These are phyloP conservation scores for Oryza glumipatula DNA, from an alignment of 176 grass and related monocot species.

Conservation along the genomic window DNA sequence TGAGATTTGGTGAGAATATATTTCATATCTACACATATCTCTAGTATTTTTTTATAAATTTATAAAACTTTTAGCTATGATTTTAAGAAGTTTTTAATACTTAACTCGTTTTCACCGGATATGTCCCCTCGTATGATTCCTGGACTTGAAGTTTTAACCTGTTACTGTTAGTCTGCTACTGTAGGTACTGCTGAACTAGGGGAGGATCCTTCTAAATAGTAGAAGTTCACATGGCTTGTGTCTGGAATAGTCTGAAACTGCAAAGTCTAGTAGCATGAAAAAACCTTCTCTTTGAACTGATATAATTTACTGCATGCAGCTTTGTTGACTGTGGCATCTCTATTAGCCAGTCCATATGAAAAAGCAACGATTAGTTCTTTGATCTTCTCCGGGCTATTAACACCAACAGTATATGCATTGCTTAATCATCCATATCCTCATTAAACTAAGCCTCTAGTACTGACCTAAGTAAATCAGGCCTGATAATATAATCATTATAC, in stretches of 20 bases:
- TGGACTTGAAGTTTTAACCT: constrained; percentile 3
- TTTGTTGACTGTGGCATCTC: not conserved
- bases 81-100: no score
- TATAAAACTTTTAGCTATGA: no score
- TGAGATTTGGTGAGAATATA: no score
- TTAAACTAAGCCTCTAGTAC: constrained; percentile 34
- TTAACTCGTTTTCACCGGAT: no score
- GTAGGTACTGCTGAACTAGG: constrained; percentile 2
- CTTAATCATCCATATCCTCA: constrained; percentile 24
- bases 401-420: constrained; percentile 4
- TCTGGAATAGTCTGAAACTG: constrained; percentile 1
- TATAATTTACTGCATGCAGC: constrained; percentile 10
- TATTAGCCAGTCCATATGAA: constrained; percentile 14
- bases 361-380: constrained; percentile 1
- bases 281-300: constrained; percentile 28
- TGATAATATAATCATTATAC: constrained; percentile 42
- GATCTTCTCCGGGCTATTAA: not conserved
- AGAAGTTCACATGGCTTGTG: constrained; percentile 35
- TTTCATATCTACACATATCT: no score
- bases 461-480: not conserved
- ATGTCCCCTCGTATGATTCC: not conserved
- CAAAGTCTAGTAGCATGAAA: constrained; percentile 27
- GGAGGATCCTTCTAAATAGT: not conserved
- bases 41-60: no score
- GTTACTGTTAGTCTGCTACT: not conserved